These are phyloP conservation scores for Globisporangium nagaii DNA, from an alignment of 352 stramenopile species.

Conservation along the genomic window DNA sequence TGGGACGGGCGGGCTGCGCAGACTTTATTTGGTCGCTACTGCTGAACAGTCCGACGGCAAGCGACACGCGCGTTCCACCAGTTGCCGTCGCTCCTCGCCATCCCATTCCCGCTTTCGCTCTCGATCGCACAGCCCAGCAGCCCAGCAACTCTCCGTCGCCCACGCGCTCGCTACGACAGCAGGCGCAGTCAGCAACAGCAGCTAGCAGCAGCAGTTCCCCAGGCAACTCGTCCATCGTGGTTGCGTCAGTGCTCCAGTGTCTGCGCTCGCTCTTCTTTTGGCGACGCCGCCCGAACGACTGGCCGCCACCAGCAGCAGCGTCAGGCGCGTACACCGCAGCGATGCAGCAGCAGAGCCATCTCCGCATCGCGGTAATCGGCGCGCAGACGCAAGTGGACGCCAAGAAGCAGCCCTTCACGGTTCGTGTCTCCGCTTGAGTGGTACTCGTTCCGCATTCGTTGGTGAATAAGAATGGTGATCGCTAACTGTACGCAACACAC, in stretches of 20 bases:
- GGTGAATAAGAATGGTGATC: background rate
- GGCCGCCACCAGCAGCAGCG: background rate
- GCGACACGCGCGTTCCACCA: background rate
- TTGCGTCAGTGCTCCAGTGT: background rate
- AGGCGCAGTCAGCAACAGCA: background rate
- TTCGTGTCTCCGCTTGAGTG: conserved; percentile 7
- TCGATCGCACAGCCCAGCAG: background rate
- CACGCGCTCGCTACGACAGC: background rate
- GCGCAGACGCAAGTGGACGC: conserved; percentile 38
- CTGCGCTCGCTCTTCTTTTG: conserved; percentile 1
- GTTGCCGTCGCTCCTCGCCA: background rate
- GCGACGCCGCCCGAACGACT: background rate
- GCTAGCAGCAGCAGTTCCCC: no score
- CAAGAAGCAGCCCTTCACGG: conserved; percentile 43
- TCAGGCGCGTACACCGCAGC: no score
- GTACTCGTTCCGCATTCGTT: background rate
- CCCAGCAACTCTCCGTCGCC: no score
- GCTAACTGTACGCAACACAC: background rate
- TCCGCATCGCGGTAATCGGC: conserved; percentile 67
- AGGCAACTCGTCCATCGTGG: background rate
- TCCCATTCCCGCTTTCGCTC: background rate
- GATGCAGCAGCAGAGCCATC: conserved; percentile 17
- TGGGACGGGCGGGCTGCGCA: no score
- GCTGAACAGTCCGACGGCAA: no score
- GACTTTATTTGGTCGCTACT: no score